Evolutionary conservation across 1,284 basidiomycete species (phyloP).

Genomic region (Farysia itapuensis): DNA sequence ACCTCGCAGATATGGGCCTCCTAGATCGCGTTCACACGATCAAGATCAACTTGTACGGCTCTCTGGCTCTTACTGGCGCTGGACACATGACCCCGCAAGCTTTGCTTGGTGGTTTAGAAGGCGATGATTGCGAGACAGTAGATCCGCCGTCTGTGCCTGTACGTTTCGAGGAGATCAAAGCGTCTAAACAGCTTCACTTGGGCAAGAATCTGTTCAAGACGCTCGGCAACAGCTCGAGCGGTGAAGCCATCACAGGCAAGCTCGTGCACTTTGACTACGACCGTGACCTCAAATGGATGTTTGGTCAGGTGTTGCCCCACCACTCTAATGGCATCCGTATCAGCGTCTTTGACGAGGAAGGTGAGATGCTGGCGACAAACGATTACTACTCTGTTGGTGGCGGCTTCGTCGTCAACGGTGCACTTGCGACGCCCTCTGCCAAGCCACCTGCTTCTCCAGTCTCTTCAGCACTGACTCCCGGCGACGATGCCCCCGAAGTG

Average conservation of each 20-base stretch:
- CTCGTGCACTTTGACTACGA: conserved; percentile 79
- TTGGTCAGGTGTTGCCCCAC: conserved; percentile 66
- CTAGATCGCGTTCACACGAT: conserved; percentile 74
- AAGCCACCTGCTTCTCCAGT: background rate
- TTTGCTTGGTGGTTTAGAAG: conserved; percentile 85
- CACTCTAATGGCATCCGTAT: conserved; percentile 77
- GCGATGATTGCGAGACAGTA: conserved; percentile 70
- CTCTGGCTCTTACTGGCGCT: conserved; percentile 70
- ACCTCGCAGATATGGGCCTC: conserved; percentile 72
- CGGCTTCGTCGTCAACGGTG: conserved; percentile 56
- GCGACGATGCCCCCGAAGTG: conserved; percentile 9
- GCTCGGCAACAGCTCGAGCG: conserved; percentile 2
- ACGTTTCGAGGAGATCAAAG: conserved; percentile 72
- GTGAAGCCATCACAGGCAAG: conserved; percentile 7
- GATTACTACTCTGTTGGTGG: conserved; percentile 73
- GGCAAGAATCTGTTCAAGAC: conserved; percentile 62
- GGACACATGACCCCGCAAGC: conserved; percentile 94
- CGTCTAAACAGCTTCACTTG: conserved; percentile 70
- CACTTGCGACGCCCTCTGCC: conserved; percentile 37
- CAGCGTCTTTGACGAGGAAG: conserved; percentile 76
- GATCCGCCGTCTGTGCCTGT: conserved; percentile 72
- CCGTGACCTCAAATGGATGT: conserved; percentile 86
- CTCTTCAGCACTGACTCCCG: background rate
- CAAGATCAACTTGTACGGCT: conserved; percentile 79
- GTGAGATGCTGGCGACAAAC: conserved; percentile 87